Evolutionary conservation across 2,329 filamentous ascomycete species (phyloP), one percentile per base, ranked within the genome.

Genomic region (Scedosporium boydii): DNA sequence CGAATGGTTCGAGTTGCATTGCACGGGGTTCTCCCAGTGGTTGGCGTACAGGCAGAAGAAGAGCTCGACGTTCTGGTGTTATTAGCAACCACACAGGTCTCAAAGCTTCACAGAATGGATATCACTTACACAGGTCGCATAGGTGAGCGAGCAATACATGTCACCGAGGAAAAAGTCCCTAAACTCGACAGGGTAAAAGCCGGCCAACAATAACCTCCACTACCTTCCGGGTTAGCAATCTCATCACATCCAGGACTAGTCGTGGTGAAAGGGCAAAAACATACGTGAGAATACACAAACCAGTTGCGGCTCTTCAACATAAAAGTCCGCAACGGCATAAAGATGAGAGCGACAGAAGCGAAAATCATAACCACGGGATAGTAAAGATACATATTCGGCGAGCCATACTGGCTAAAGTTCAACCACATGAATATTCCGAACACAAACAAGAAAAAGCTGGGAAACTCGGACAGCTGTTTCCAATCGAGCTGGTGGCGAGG

Each of bases 141-240:
- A 99, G 5, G 93, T 96, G 62, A 96, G 80, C 2, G 95, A 98
- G 75, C 93, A 98, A 74, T 96, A 96, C 81, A 98, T 97, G 72
- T 99, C 95, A 60, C 95, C 95, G 0, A 98, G 82, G 74, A 97
- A 98, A 76, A 99, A 98, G 74, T 99, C 95, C 63, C 93, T 86
- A 73, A 98, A 99, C 72, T 98, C 93, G 59, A 99, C 95, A 1
- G 91, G 91, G 70, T 96, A 97, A 21, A 96, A 73, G 3, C 93
- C 93, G 14, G 93, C 91, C 58, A 93, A 82, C 61, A 96, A 77
- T 18, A 98, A 80, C 64, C 95, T 90, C 84, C 90, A 96, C 88
- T 14, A 3, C 14, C 26, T 16, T 14, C 5, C 21, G 27, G 26
- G 48, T 26, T 26, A 46, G 44, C 29, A 21, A 18, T 46, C 44